Base-by-base conservation (phyloP, 139 green algal genomes). In the Gonium pectorale region DNA sequence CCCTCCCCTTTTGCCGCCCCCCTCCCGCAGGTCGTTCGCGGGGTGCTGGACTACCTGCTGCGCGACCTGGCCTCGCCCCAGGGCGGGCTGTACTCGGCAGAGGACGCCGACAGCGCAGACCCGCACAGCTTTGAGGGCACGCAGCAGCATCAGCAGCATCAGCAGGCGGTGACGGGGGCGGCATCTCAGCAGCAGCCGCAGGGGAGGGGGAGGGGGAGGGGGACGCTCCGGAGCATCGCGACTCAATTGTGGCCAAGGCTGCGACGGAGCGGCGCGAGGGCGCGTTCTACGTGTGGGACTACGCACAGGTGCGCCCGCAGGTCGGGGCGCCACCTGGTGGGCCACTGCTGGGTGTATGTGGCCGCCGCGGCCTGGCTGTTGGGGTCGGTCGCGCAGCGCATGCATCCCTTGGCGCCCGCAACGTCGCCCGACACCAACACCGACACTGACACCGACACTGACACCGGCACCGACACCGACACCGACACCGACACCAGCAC, bases 41-140 rank as follows among this genome's bases (percentile, higher is more conserved):
- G 92, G n/a, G 81, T 96, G 4, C 81, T 98, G 60, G 95, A 98
- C 79, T 98, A 99, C 86, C 79, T 99, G 63, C 71, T 86, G 43
- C 85, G 95, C 0, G 95, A 98, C 84, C 92, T 98, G 93, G 92
- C 79, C 33, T 89, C 96, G 51, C 90, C 93, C 3, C 51, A 91
- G 40, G 96, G 96, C 5, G 96, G 94, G 17, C 74, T 99, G 43
- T 98, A 91, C 86, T 96, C 93, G 24, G 96, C 96, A 35, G 95
- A 98, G 93, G 91, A 96, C 79, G 96, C 94, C 21, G 95, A 96
- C 86, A 96, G 92, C 75, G 51, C 93, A 35, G 90, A 97, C 75
- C 72, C 85, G 4, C 59, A 68, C 33, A 43, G 15, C 73, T n/a
- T 17, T 33, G 56, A 7, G n/a, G 11, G 46, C 44, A 41, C 6